These are phyloP conservation scores for Lipomyces chichibuensis DNA, from an alignment of 805 yeast genomes.

Conservation along the genomic window DNA sequence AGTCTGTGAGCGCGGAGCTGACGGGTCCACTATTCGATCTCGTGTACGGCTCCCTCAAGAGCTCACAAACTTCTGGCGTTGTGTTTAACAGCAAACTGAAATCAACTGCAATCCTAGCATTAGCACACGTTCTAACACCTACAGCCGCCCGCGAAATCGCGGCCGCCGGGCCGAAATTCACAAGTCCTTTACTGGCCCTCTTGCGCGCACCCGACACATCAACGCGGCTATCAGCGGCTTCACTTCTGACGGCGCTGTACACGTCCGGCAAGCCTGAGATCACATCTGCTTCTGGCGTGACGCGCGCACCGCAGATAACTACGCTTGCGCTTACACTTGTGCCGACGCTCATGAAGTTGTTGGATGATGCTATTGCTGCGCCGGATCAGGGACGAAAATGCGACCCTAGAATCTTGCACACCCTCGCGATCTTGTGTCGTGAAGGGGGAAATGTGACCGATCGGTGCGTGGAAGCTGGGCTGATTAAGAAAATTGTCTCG, in stretches of 20 bases:
- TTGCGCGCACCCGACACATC: constrained; percentile 35
- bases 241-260: constrained; percentile 22
- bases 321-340: constrained; percentile 37
- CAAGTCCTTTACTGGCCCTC: constrained; percentile 37
- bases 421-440: constrained; percentile 42
- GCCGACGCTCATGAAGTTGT: constrained; percentile 43
- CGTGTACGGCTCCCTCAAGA: constrained; percentile 5
- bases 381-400: constrained; percentile 35
- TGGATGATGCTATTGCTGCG: constrained; percentile 38
- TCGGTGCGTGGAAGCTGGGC: constrained; percentile 44
- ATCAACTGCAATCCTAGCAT: constrained; percentile 24
- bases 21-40: constrained; percentile 11
- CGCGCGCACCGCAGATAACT: constrained; percentile 23
- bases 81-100: constrained; percentile 14
- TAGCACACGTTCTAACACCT: constrained; percentile 21
- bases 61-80: neutral
- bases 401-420: constrained; percentile 29
- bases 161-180: constrained; percentile 35
- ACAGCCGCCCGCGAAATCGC: constrained; percentile 20
- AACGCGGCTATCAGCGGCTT: constrained; percentile 24
- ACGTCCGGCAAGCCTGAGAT: constrained; percentile 13
- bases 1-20: neutral
- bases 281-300: constrained; percentile 3
- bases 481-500: constrained; percentile 39
- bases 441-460: constrained; percentile 42